Evolutionary conservation across 176 grass and related monocot genomes (phyloP).

Genomic region (Aegilops speltoides): DNA sequence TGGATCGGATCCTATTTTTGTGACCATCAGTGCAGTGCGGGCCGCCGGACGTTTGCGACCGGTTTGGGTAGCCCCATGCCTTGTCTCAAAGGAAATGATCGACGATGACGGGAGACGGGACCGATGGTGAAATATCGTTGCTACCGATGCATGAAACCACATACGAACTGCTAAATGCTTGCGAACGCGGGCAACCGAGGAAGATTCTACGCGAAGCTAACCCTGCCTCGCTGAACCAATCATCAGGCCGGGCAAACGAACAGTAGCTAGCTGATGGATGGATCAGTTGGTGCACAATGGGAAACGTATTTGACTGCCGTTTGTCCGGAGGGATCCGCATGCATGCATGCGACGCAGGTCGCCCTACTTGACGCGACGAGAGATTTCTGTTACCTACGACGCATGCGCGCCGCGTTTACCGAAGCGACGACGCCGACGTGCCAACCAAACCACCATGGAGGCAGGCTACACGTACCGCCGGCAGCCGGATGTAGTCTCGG

Average conservation of each 20-base stretch:
- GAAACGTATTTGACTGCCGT: neutral
- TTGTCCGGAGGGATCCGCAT: neutral
- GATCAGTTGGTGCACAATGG: neutral
- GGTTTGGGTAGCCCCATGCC: no score
- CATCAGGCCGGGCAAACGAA: neutral
- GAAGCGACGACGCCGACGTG: constrained; percentile 34
- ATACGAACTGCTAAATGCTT: neutral
- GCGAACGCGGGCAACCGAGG: neutral
- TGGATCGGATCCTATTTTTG: no score
- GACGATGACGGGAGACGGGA: neutral
- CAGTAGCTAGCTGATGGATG: neutral
- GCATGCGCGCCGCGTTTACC: constrained; percentile 26
- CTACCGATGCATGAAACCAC: neutral
- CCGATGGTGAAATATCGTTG: no score
- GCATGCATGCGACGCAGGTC: neutral
- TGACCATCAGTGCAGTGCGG: no score
- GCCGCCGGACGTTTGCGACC: no score
- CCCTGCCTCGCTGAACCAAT: neutral
- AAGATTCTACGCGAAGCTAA: neutral
- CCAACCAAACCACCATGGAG: constrained; percentile 1
- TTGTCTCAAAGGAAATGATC: no score
- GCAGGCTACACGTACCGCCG: no score
- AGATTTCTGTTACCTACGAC: neutral
- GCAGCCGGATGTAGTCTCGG: no score
- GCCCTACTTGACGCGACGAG: neutral